Base-by-base conservation (phyloP, 192 early-diverging fungal genomes). In the Allomyces macrogynus region DNA sequence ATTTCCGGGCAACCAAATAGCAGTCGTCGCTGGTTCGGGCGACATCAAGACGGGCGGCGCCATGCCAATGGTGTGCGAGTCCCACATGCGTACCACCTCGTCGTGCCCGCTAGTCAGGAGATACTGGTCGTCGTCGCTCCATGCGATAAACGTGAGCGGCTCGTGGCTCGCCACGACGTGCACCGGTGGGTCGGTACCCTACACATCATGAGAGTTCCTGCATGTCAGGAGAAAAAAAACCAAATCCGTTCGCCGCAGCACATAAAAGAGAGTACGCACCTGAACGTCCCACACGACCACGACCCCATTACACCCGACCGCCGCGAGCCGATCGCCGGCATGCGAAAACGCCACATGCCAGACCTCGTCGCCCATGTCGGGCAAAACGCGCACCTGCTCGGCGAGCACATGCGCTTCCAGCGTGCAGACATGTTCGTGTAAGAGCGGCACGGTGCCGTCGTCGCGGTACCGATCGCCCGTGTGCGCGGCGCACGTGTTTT, bases 1-100 rank as follows among this genome's bases (percentile, higher is more conserved):
- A 5, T 65, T 65, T 1, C 44, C 40, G 11, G 67, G 65, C 18
- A 68, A 54, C 67, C 67, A 68, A 8, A 65, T 65, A 23, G 67
- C 43, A 8, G 43, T 68, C 11, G 67, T 65, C 25, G 54, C 10
- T 1, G 12, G 16, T 3, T 57, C 49, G 49, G 12, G 49, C 49
- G 16, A n/a, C 16, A n/a, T 57, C 49, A 66, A 26, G 22, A 24
- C 44, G 5, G 12, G 32, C 25, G 32, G 23, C 3, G 42, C 65
- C 20, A 10, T n/a, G 22, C 22, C 65, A 40, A 40, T 44, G 54
- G 44, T 66, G 4, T 16, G 22, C 32, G 20, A 20, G 49, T 57
- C 20, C 49, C 49, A 57, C 49, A 57, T 14, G 16, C 49, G 49
- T 16, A 57, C 49, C 49, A n/a, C 12, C 16, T 57, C 20, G 20